Evolutionary conservation across 2,329 filamentous ascomycete genomes (phyloP).

Genomic region (Curvularia sp.): DNA sequence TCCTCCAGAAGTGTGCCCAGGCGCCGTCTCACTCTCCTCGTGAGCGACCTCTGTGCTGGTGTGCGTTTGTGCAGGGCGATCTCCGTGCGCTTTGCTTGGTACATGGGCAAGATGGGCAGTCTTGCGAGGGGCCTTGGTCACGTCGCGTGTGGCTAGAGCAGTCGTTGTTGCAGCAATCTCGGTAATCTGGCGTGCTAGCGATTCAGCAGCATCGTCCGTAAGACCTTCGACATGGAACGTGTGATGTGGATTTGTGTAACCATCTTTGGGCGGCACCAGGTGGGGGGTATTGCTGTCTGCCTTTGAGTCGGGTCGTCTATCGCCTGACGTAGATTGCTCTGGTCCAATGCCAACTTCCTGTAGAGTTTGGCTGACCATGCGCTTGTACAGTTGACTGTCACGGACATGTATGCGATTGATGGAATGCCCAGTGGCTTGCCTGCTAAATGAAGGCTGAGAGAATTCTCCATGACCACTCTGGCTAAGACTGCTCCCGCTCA

Average conservation of each 20-base stretch:
- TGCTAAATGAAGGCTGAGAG: conserved; percentile 39
- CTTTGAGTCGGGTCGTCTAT: conserved; percentile 32
- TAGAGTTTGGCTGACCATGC: conserved; percentile 88
- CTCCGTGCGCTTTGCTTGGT: conserved; percentile 46
- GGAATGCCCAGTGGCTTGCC: conserved; percentile 42
- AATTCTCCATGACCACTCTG: conserved; percentile 42
- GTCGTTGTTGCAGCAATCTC: conserved; percentile 94
- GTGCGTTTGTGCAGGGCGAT: conserved; percentile 50
- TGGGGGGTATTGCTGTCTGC: conserved; percentile 44
- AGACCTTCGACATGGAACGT: conserved; percentile 68
- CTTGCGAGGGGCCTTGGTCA: conserved; percentile 62
- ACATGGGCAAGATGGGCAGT: conserved; percentile 54
- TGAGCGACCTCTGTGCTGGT: conserved; percentile 60
- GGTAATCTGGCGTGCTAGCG: conserved; percentile 83
- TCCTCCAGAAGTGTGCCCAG: conserved; percentile 62
- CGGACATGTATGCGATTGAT: conserved; percentile 68
- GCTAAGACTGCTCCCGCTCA: conserved; percentile 46
- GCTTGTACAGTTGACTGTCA: conserved; percentile 89
- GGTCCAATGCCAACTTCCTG: conserved; percentile 77
- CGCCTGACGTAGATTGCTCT: conserved; percentile 59
- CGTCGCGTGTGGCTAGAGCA: conserved; percentile 83
- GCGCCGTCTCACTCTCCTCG: conserved; percentile 51
- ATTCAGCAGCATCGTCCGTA: conserved; percentile 81
- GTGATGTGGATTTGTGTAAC: conserved; percentile 50
- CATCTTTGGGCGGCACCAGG: conserved; percentile 47